Base-by-base conservation (phyloP, 2,329 filamentous ascomycete genomes). In the Rutstroemia sydowiana region DNA sequence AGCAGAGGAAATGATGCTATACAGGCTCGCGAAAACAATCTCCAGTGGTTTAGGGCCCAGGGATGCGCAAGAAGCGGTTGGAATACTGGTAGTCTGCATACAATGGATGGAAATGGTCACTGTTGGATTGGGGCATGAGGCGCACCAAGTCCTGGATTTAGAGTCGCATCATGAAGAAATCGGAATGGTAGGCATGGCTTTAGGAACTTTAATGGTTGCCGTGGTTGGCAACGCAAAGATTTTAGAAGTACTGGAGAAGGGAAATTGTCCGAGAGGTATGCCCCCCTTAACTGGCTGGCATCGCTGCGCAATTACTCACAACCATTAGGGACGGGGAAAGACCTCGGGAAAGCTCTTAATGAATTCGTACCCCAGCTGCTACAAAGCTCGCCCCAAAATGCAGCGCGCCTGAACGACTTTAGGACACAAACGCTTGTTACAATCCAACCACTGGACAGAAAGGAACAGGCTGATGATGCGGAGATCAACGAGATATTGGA, bases 171-270 rank as follows among this genome's bases (percentile, higher is more conserved):
- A 73, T 45, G 70, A 72, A 18, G 74, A 82, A 30, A 81, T 85
- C 46, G 77, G 82, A 70, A 79, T 76, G 41, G 73, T 82, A 1
- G 75, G 80, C 18, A 78, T 81, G 42, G 83, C 81, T 0, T 77
- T 88, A 55, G 78, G 83, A 2, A 76, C 83, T 63, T 70, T 88
- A 16, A 68, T 86, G 5, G 69, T 85, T 45, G 75, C 78, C 0
- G 70, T 85, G 10, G 75, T 78, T 50, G 82, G 87, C 56, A 84
- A 82, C 57, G 68, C 69, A 3, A 69, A 71, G 4, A 73, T 86
- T 10, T 65, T 84, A 4, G 68, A 70, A 41, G 73, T 77, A 3
- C 65, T 88, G 44, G 71, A 72, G 52, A 75, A 73, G 59, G 71
- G 75, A 0, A 68, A 71, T 45, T 52, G 57, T 13, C 75, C 76